A percentile compares a stretch with the other conserved stretches of the same genome.
Evolutionary conservation across 768 basidiomycete genomes (phyloP).

Genomic region (Lactarius pseudohatsudake): DNA sequence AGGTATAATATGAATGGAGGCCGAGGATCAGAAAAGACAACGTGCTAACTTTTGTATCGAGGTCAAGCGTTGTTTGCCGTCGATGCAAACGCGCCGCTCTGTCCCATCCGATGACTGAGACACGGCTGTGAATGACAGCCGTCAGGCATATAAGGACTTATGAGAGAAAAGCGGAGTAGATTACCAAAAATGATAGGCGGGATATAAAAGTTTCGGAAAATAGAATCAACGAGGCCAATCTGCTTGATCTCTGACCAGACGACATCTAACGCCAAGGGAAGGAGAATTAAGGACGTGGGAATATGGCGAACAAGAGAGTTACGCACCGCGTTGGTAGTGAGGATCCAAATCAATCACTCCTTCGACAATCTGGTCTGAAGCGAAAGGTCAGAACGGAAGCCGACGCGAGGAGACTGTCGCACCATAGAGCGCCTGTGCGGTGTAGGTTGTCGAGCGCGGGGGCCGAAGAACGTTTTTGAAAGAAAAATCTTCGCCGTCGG

Average conservation of each 20-base stretch:
- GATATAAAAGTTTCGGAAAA: slow-evolving; percentile 63
- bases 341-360: slow-evolving; percentile 56
- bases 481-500: slow-evolving; percentile 28
- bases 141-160: slow-evolving; percentile 1
- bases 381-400: background rate
- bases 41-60: slow-evolving; percentile 54
- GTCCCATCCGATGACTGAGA: slow-evolving; percentile 41
- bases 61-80: slow-evolving; percentile 73
- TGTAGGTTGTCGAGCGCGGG: slow-evolving; percentile 62
- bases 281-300: background rate
- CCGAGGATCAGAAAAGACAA: background rate
- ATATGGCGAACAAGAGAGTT: background rate
- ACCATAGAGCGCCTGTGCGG: slow-evolving; percentile 62
- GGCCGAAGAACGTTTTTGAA: slow-evolving; percentile 50
- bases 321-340: slow-evolving; percentile 61
- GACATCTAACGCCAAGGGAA: slow-evolving; percentile 42
- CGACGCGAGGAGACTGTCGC: slow-evolving; percentile 20
- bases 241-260: slow-evolving; percentile 68
- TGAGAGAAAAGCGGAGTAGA: slow-evolving; percentile 20
- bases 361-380: slow-evolving; percentile 48
- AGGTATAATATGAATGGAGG: background rate
- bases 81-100: slow-evolving; percentile 56
- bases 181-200: slow-evolving; percentile 67
- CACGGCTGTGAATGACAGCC: slow-evolving; percentile 38
- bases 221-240: slow-evolving; percentile 59